These are phyloP conservation scores for Stephanodiscus minutulus DNA, from an alignment of 108 stramenopile species.

Conservation along the genomic window DNA sequence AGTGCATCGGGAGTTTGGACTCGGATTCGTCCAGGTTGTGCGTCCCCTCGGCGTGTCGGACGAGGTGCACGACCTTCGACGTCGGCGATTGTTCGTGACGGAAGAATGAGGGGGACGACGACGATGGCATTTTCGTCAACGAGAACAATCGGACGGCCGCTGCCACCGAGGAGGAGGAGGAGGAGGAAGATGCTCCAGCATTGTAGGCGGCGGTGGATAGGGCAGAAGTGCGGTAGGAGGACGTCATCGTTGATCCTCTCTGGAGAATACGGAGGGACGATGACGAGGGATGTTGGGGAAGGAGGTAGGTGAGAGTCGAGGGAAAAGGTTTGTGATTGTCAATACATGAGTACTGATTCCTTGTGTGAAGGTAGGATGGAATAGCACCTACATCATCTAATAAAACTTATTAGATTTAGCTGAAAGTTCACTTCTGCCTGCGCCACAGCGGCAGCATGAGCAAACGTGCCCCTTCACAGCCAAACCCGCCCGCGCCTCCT, in stretches of 20 bases:
- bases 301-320: no score
- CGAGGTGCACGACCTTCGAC: conserved; percentile 44
- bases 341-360: no score
- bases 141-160: conserved; percentile 4
- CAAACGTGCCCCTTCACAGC: conserved; percentile 2
- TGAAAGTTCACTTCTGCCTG: no score
- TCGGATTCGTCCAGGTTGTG: conserved; percentile 38
- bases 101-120: neutral
- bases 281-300: neutral
- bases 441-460: no score
- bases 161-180: neutral
- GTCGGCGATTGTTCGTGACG: conserved; percentile 19
- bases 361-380: no score
- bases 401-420: no score
- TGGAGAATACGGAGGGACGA: no score
- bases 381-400: no score
- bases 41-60: conserved; percentile 53
- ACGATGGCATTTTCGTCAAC: neutral
- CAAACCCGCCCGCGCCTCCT: neutral
- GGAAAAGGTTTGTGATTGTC: no score
- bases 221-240: conserved; percentile 2
- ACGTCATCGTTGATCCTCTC: neutral
- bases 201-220: neutral
- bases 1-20: conserved; percentile 33
- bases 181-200: neutral